phyloP scores from a whole-genome alignment of 306 rosid genomes.

The Vigna angularis region DNA sequence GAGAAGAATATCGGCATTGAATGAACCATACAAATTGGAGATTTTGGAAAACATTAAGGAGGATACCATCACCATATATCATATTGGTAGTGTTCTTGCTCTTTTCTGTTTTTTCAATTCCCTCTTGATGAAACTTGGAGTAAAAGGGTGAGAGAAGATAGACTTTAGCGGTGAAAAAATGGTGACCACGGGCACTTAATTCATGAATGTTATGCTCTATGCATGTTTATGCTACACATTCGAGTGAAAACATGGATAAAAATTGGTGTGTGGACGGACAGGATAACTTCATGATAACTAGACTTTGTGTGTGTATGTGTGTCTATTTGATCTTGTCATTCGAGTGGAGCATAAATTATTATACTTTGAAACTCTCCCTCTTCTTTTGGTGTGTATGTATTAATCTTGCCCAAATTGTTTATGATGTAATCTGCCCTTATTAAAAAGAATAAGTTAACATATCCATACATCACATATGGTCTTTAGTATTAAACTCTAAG shows the following conservation, averaged over 20 bases:
- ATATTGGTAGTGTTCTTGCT: slow-evolving; percentile 71
- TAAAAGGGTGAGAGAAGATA: slow-evolving; percentile 3
- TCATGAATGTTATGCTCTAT: slow-evolving; percentile 28
- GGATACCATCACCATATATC: slow-evolving; percentile 88
- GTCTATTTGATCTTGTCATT: neutral
- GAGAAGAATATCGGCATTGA: slow-evolving; percentile 76
- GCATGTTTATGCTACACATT: slow-evolving; percentile 16
- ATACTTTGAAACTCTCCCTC: neutral
- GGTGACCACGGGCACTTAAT: neutral
- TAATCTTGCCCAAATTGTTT: slow-evolving; percentile 16
- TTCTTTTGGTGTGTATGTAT: neutral
- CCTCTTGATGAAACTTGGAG: slow-evolving; percentile 28
- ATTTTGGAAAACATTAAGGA: slow-evolving; percentile 92
- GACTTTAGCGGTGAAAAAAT: neutral
- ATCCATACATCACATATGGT: neutral
- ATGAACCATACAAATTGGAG: slow-evolving; percentile 95
- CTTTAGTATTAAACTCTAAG: no score
- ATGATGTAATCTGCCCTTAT: slow-evolving; percentile 2
- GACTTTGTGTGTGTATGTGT: neutral
- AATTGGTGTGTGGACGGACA: neutral
- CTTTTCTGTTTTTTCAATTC: slow-evolving; percentile 37
- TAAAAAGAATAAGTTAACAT: neutral
- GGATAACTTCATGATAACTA: slow-evolving; percentile 2
- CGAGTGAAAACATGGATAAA: slow-evolving; percentile 7
- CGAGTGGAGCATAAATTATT: neutral